phyloP scores from a whole-genome alignment of 345 rosid genomes.

The Barbarea vulgaris region DNA sequence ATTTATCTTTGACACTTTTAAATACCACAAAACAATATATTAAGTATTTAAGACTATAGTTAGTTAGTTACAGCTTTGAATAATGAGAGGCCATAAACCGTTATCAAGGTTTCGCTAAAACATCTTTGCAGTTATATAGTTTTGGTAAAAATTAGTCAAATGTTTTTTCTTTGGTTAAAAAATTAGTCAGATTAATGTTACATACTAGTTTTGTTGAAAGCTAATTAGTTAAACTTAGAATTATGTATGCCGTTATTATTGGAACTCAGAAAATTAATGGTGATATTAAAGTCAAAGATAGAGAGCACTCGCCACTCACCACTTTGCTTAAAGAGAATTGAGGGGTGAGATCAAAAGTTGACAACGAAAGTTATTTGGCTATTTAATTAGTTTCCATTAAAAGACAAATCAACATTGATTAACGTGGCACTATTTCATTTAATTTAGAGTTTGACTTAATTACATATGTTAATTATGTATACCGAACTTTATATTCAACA shows the following conservation, averaged over 20 bases:
- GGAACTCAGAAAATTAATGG: not conserved
- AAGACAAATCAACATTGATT: constrained; percentile 3
- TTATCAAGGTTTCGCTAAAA: not conserved
- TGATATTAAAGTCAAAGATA: constrained; percentile 1
- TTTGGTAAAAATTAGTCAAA: too few relatives aligned
- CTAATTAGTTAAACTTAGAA: not conserved
- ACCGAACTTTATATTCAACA: constrained; percentile 1
- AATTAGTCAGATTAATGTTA: too few relatives aligned
- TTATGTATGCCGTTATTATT: not conserved
- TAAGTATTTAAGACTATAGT: not conserved
- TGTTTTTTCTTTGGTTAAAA: too few relatives aligned
- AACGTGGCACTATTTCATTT: constrained; percentile 6
- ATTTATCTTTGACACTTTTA: not conserved
- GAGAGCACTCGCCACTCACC: not conserved
- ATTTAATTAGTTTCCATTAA: not conserved
- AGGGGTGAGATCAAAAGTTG: not conserved
- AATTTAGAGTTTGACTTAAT: constrained; percentile 3
- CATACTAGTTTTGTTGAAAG: not conserved
- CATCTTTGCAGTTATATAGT: too few relatives aligned
- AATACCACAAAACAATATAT: not conserved
- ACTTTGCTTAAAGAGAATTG: not conserved
- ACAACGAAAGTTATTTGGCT: not conserved
- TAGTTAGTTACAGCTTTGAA: not conserved
- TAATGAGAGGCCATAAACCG: not conserved
- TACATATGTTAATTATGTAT: not conserved